These are phyloP conservation scores for Hypoxylon sp. DNA, from an alignment of 2,329 filamentous ascomycete genomes.

Conservation along the genomic window DNA sequence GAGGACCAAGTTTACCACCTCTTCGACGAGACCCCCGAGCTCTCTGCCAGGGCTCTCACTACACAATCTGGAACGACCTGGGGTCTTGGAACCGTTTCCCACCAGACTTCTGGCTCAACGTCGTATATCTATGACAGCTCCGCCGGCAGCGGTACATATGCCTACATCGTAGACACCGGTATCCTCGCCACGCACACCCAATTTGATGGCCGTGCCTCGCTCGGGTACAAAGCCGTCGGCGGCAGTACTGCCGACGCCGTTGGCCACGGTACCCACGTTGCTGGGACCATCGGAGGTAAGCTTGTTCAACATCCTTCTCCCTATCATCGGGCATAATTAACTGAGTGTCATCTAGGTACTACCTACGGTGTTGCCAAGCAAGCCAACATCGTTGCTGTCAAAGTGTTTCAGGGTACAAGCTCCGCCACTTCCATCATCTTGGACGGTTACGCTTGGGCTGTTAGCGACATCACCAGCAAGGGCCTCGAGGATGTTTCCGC, in stretches of 20 bases:
- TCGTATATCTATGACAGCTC: slow-evolving; percentile 57
- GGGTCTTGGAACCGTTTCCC: slow-evolving; percentile 61
- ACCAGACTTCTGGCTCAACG: slow-evolving; percentile 49
- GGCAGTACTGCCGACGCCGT: slow-evolving; percentile 50
- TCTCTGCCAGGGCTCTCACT: slow-evolving; percentile 44
- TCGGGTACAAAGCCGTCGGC: slow-evolving; percentile 49
- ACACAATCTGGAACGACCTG: slow-evolving; percentile 55
- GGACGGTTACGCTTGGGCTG: slow-evolving; percentile 54
- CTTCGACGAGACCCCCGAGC: slow-evolving; percentile 38
- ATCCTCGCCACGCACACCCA: slow-evolving; percentile 59
- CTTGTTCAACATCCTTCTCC: not conserved
- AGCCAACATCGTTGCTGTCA: slow-evolving; percentile 56
- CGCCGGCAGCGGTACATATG: slow-evolving; percentile 57
- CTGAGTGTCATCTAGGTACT: slow-evolving; percentile 13
- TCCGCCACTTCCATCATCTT: slow-evolving; percentile 47
- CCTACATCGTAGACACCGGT: slow-evolving; percentile 68
- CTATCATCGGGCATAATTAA: not conserved
- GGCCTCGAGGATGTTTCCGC: slow-evolving; percentile 58
- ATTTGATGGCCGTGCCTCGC: slow-evolving; percentile 56
- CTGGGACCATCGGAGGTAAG: slow-evolving; percentile 58
- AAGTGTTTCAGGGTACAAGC: slow-evolving; percentile 54
- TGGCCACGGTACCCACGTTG: slow-evolving; percentile 62
- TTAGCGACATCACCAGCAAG: slow-evolving; percentile 58
- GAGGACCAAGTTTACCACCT: slow-evolving; percentile 49
- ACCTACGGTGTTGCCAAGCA: slow-evolving; percentile 61